These are phyloP conservation scores for Strobilomyces dryophilus DNA, from an alignment of 768 basidiomycete species.

Conservation along the genomic window DNA sequence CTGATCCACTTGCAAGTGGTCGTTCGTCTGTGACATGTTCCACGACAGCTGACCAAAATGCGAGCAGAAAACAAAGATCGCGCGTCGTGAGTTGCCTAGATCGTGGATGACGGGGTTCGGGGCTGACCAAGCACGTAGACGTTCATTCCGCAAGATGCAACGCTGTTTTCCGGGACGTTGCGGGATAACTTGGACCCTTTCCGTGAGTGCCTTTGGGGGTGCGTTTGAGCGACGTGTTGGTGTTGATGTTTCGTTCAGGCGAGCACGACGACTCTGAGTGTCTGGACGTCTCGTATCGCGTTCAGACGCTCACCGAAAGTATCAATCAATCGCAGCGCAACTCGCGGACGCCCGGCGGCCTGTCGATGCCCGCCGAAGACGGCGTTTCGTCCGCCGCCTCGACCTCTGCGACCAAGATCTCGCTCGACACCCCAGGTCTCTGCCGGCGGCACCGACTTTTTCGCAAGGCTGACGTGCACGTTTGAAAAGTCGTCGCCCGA, in stretches of 20 bases:
- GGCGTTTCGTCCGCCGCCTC: slow-evolving; percentile 39
- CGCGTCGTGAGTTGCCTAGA: slow-evolving; percentile 48
- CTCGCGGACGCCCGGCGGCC: slow-evolving; percentile 46
- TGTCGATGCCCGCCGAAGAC: slow-evolving; percentile 41
- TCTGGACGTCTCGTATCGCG: slow-evolving; percentile 73
- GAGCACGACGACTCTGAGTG: slow-evolving; percentile 81
- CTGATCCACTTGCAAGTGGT: no score
- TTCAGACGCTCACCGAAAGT: slow-evolving; percentile 64
- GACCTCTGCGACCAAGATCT: slow-evolving; percentile 44
- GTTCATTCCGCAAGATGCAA: slow-evolving; percentile 74
- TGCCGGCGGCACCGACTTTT: slow-evolving; percentile 86
- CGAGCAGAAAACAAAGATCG: slow-evolving; percentile 40
- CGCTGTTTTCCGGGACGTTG: slow-evolving; percentile 77
- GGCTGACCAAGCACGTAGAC: slow-evolving; percentile 41
- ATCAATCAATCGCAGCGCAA: slow-evolving; percentile 45
- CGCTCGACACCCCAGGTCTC: slow-evolving; percentile 78
- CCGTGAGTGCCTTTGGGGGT: slow-evolving; percentile 31
- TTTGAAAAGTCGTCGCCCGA: slow-evolving; percentile 17
- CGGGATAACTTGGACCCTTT: slow-evolving; percentile 76
- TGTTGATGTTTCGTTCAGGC: slow-evolving; percentile 30
- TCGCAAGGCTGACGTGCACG: no score
- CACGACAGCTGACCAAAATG: no score
- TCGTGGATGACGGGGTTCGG: neutral
- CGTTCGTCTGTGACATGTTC: no score
- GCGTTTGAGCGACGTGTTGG: neutral